Conservation (phyloP, 2,329 filamentous ascomycete genomes). For the Trichoderma asperellum region DNA sequence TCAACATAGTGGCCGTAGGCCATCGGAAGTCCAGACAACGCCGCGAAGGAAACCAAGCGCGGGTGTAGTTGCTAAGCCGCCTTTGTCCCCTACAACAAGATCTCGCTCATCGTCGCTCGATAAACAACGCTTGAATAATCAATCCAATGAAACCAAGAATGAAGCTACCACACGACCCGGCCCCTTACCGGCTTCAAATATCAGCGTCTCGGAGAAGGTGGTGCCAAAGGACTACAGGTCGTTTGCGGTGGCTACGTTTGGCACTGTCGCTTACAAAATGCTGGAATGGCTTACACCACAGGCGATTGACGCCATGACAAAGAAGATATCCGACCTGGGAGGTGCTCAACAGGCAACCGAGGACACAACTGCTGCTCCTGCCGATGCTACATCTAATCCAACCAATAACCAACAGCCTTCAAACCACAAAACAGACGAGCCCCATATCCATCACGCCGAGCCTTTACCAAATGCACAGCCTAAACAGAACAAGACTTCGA, state of each 20-base stretch:
- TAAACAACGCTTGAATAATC: neutral
- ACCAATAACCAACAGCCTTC: neutral
- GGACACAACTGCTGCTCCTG: too few species aligned
- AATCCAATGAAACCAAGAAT: constrained; percentile 1
- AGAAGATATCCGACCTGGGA: constrained; percentile 38
- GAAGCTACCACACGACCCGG: neutral
- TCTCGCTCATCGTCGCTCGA: constrained; percentile 14
- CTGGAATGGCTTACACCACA: constrained; percentile 69
- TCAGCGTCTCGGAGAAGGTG: constrained; percentile 52
- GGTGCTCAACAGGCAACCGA: constrained; percentile 1
- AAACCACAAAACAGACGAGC: neutral
- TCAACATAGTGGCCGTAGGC: constrained; percentile 15
- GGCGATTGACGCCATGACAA: constrained; percentile 54
- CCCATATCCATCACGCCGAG: neutral
- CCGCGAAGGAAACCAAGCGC: constrained; percentile 19
- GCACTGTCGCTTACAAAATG: constrained; percentile 69
- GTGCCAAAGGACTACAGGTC: constrained; percentile 61
- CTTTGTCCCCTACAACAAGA: constrained; percentile 8
- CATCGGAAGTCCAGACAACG: neutral
- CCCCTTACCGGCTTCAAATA: constrained; percentile 29
- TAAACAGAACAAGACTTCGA: neutral
- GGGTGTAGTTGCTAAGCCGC: constrained; percentile 6
- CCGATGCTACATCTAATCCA: neutral
- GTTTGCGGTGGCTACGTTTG: constrained; percentile 66
- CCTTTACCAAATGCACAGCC: neutral